Base-by-base conservation (phyloP, 192 early-diverging fungal genomes). In the Glomus cerebriforme region DNA sequence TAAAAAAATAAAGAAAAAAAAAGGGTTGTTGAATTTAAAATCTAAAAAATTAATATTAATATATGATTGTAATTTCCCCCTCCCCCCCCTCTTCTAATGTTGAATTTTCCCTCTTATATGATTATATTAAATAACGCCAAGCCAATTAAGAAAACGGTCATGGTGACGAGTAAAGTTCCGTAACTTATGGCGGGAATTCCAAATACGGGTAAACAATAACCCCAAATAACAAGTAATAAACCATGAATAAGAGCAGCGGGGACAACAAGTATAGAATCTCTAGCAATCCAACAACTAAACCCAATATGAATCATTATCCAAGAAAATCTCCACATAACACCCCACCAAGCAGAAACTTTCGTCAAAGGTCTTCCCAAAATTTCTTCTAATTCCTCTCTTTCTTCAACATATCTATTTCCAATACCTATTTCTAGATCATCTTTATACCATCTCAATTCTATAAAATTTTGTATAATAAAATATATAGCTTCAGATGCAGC, bases 221-320 rank as follows among this genome's bases (percentile, higher is more conserved):
- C 82, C 84, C 84, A 85, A 6, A 83, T 35, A 9, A 82, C 64
- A 47, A 84, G 81, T 3, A 85, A 45, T 8, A 72, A 37, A 0
- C 78, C 84, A 69, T 85, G 84, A 24, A 81, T 39, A 31, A 82
- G 0, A 1, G 76, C 81, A 0, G 84, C 84, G 0, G 82, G 80
- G 4, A 73, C 45, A 17, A 83, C 62, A 9, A 85, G 62, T 29
- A 17, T 72, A 54, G 35, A 67, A 59, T n/a, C n/a, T n/a, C n/a
- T n/a, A 5, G 80, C 82, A 1, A 85, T 31, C 82, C 84, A 85
- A 43, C 80, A 81, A 31, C 77, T 72, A 22, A 85, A 65, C 7
- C 84, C 84, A 65, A 85, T 79, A 37, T 85, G 82, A 15, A 84
- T 68, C 83, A 85, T 84, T 72, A 83, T 82, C 37, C 82, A 83